These are phyloP conservation scores for Diophrys sp. DNA, from an alignment of 73 alveolate species.

Conservation along the genomic window DNA sequence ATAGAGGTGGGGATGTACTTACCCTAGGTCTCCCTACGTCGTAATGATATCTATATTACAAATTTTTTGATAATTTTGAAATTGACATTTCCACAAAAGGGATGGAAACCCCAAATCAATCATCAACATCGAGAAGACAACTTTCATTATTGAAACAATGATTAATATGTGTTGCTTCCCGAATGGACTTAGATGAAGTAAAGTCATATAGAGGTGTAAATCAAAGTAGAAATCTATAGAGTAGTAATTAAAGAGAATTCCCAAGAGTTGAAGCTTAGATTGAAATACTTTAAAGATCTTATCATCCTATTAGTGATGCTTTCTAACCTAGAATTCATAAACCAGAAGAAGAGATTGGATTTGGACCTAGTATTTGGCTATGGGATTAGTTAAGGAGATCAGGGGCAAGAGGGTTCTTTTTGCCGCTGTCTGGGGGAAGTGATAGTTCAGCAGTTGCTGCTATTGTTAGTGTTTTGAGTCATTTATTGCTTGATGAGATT, in stretches of 20 bases:
- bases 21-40: too few relatives aligned
- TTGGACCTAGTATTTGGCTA: constrained; percentile 87
- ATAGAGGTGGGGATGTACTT: too few relatives aligned
- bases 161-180: too few relatives aligned
- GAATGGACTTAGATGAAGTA: constrained; percentile 83
- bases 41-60: too few relatives aligned
- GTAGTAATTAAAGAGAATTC: constrained; percentile 29
- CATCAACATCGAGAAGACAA: too few relatives aligned
- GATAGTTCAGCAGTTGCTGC: constrained; percentile 90
- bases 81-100: too few relatives aligned
- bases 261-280: constrained; percentile 52
- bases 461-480: constrained; percentile 59
- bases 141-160: too few relatives aligned
- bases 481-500: constrained; percentile 32
- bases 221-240: constrained; percentile 10
- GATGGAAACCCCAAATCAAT: too few relatives aligned
- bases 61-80: too few relatives aligned
- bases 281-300: too few relatives aligned
- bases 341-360: constrained; percentile 81
- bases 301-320: too few relatives aligned
- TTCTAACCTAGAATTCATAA: constrained; percentile 28
- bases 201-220: constrained; percentile 56
- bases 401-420: constrained; percentile 92
- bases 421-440: constrained; percentile 95
- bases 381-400: constrained; percentile 96